Percentiles rank a stretch among this genome's conserved stretches.
phyloP scores from a whole-genome alignment of 768 basidiomycete species.

The Mycena leptocephala region DNA sequence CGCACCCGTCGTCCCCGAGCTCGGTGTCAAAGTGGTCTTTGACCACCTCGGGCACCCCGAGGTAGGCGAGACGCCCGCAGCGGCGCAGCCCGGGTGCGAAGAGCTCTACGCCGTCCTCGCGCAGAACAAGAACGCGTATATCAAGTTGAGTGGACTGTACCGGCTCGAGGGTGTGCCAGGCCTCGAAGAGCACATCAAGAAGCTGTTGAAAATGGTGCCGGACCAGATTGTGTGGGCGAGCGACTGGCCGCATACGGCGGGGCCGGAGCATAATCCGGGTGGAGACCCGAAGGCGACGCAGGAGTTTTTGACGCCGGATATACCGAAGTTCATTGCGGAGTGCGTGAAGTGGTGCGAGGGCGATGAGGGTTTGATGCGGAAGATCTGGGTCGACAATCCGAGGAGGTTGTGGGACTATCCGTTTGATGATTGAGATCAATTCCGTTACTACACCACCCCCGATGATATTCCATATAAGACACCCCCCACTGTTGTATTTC shows the following conservation, averaged over 20 bases:
- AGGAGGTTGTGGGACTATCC: conserved; percentile 2
- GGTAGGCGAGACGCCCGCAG: background rate
- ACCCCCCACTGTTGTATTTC: no score
- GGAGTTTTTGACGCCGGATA: background rate
- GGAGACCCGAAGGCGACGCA: conserved; percentile 3
- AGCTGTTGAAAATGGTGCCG: background rate
- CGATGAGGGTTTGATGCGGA: background rate
- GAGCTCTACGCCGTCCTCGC: background rate
- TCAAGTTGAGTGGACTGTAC: background rate
- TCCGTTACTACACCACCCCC: no score
- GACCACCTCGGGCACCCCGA: conserved; percentile 5
- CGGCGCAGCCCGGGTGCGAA: background rate
- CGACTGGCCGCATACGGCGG: background rate
- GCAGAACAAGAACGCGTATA: background rate
- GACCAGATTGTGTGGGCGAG: conserved; percentile 2
- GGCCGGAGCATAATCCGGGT: background rate
- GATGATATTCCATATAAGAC: no score
- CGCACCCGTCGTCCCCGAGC: background rate
- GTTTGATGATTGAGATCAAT: background rate
- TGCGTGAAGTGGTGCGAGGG: conserved; percentile 3
- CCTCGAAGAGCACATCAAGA: background rate
- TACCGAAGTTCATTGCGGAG: background rate
- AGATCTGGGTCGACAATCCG: conserved; percentile 6
- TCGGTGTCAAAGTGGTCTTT: conserved; percentile 1
- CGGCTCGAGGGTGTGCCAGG: conserved; percentile 1